These are phyloP conservation scores for Talaromyces amestolkiae DNA, from an alignment of 2,329 filamentous ascomycete genomes.

Conservation along the genomic window DNA sequence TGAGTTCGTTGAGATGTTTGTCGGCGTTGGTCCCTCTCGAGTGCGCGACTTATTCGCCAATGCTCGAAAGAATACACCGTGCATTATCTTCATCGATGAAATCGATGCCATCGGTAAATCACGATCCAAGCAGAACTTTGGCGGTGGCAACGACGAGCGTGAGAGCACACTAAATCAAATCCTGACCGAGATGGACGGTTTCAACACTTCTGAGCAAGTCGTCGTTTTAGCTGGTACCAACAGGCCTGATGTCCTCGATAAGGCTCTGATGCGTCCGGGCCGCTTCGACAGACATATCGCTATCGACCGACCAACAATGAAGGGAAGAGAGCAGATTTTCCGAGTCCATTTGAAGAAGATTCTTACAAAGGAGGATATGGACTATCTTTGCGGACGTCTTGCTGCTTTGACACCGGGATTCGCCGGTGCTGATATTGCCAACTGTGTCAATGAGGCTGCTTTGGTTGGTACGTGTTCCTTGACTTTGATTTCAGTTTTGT, in stretches of 20 bases:
- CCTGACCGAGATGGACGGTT: constrained; percentile 97
- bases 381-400: constrained; percentile 82
- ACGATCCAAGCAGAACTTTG: constrained; percentile 75
- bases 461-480: constrained; percentile 70
- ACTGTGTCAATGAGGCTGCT: constrained; percentile 96
- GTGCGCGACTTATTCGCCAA: constrained; percentile 93
- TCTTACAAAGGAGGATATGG: constrained; percentile 84
- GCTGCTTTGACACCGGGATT: constrained; percentile 93
- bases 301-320: constrained; percentile 95
- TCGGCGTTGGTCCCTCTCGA: constrained; percentile 93
- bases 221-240: constrained; percentile 97
- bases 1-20: constrained; percentile 99
- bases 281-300: constrained; percentile 96
- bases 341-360: constrained; percentile 92
- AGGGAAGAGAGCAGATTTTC: constrained; percentile 94
- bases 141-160: constrained; percentile 92
- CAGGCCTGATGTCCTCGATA: constrained; percentile 88
- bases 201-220: constrained; percentile 94
- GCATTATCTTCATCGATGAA: constrained; percentile 99
- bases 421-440: constrained; percentile 95
- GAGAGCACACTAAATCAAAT: constrained; percentile 98
- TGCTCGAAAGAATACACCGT: constrained; percentile 91
- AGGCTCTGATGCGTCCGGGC: constrained; percentile 92
- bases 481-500: neutral
- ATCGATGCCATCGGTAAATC: constrained; percentile 97